Percentiles rank a stretch among this genome's conserved stretches.
Evolutionary conservation across 306 rosid genomes (phyloP).

Genomic region (Cotoneaster glaucophyllus): DNA sequence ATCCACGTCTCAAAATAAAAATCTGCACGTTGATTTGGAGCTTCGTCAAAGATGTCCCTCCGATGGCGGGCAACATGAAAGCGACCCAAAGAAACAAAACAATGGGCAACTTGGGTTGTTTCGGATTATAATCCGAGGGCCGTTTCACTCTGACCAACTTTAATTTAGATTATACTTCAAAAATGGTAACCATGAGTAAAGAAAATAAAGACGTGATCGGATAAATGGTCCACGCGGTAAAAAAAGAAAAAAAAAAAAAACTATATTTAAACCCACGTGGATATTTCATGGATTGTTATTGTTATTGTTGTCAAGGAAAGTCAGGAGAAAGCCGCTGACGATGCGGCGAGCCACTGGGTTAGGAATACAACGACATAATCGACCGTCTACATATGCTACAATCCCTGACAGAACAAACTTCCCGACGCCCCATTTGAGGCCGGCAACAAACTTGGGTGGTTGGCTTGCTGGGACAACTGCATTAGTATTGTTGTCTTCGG

Average conservation of each 20-base stretch:
- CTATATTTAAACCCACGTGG: too few species aligned
- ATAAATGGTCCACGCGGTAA: too few species aligned
- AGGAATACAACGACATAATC: constrained; percentile 81
- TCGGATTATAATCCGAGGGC: constrained; percentile 23
- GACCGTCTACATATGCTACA: constrained; percentile 85
- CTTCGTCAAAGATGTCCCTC: not conserved
- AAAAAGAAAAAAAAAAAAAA: too few species aligned
- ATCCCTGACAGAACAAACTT: constrained; percentile 74
- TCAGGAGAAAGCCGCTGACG: constrained; percentile 81
- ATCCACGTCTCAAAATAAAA: not conserved
- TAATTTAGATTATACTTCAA: not conserved
- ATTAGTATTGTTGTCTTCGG: constrained; percentile 17
- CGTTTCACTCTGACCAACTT: not conserved
- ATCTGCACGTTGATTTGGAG: not conserved
- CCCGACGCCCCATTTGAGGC: constrained; percentile 60
- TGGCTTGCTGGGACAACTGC: constrained; percentile 21
- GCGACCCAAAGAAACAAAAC: constrained; percentile 17
- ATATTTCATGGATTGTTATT: constrained; percentile 22
- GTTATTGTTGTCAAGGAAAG: constrained; percentile 52
- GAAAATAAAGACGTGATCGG: not conserved
- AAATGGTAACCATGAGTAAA: not conserved
- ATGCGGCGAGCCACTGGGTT: constrained; percentile 76
- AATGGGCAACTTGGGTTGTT: constrained; percentile 36
- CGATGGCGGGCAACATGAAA: not conserved
- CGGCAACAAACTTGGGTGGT: constrained; percentile 26